These are phyloP conservation scores for Xerocomellus dryophilus DNA, from an alignment of 768 basidiomycete species.

Conservation along the genomic window DNA sequence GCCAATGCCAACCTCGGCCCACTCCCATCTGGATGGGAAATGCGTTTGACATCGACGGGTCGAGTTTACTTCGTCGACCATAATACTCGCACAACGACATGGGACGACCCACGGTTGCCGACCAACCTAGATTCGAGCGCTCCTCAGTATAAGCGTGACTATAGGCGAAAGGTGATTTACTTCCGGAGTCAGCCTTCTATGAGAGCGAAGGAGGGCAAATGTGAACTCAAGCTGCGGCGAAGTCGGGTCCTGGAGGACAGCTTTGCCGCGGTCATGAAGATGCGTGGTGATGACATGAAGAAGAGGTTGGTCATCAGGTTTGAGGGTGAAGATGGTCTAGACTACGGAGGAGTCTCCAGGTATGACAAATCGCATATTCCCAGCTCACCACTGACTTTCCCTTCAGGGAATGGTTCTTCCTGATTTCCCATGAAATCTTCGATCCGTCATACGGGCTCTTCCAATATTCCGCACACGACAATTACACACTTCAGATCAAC, in stretches of 20 bases:
- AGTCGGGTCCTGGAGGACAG: conserved; percentile 83
- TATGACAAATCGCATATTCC: conserved; percentile 24
- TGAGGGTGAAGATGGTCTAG: conserved; percentile 76
- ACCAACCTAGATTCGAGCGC: conserved; percentile 80
- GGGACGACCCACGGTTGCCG: conserved; percentile 91
- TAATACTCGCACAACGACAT: conserved; percentile 83
- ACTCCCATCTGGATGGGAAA: conserved; percentile 92
- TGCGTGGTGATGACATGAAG: conserved; percentile 68
- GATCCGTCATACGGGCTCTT: conserved; percentile 81
- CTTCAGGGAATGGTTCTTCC: conserved; percentile 80
- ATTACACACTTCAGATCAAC: conserved; percentile 79
- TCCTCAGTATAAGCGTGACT: conserved; percentile 95
- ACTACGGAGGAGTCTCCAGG: conserved; percentile 78
- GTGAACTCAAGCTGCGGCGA: conserved; percentile 81
- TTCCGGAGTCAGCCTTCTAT: conserved; percentile 90
- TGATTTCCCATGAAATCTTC: conserved; percentile 80
- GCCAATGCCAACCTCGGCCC: conserved; percentile 68
- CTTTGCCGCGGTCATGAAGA: conserved; percentile 80
- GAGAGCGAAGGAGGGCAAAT: conserved; percentile 73
- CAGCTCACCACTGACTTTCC: conserved; percentile 1
- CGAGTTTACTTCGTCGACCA: conserved; percentile 94
- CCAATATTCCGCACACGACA: conserved; percentile 77
- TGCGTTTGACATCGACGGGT: conserved; percentile 81
- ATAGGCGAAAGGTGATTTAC: conserved; percentile 87
- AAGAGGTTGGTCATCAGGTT: conserved; percentile 71